Base-by-base conservation (phyloP, 257 asterid genomes). In the Ajuga chamaepitys region DNA sequence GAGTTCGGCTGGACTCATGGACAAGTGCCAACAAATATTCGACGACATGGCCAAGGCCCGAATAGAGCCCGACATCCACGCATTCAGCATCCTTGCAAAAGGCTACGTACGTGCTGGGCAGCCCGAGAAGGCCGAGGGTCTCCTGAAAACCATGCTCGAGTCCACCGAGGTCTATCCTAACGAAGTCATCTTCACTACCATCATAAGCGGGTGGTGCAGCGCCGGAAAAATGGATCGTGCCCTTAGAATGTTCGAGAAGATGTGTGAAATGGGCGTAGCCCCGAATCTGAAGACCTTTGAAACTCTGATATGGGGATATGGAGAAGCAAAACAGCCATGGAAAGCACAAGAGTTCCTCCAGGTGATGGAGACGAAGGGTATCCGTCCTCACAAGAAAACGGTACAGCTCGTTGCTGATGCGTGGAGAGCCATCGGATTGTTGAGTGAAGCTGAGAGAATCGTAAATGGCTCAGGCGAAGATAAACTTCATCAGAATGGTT, bases 141-240 rank as follows among this genome's bases (percentile, higher is more conserved):
- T 90, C 62, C 52, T 94, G 75, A 55, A 77, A 17, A 68, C 73
- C 51, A 86, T 90, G 97, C 52, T 17, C 7, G 44, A 76, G 47
- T 79, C 84, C 37, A 30, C 37, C 0, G 77, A 78, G 25, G 86
- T 90, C 51, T 75, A 70, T 60, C 96, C 99, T 1, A 94, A 94
- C 26, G 97, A 78, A 0, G 95, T 94, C 2, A 85, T 86, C 63
- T 94, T 88, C 91, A 94, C 99, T 5, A 90, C 96, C 20, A 80
- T 94, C 80, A 94, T 90, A 62, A 86, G 96, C 63, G 99, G 99
- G 24, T 94, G 97, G 99, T 94, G 99, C 52, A 94, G 89, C 70
- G 77, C 82, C 10, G 95, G 95, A 5, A 77, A 79, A 71, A 94
- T 94, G 97, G 93, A 86, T 10, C 24, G 44, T 22, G 99, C 96